These are phyloP conservation scores for Sporobolomyces pararoseus DNA, from an alignment of 768 basidiomycete genomes.

Conservation along the genomic window DNA sequence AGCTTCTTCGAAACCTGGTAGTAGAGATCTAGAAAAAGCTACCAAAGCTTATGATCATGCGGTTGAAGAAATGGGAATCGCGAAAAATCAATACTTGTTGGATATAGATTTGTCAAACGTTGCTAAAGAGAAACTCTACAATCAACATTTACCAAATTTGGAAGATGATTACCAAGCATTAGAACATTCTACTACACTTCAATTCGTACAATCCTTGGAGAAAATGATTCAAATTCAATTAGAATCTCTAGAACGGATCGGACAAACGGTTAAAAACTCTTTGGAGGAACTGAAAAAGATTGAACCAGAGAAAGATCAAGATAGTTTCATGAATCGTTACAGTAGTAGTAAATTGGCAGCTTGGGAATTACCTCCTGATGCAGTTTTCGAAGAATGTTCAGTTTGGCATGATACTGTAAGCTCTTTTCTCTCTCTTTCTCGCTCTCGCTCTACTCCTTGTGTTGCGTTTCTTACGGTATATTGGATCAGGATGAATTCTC, in stretches of 20 bases:
- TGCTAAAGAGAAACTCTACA: conserved; percentile 25
- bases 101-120: conserved; percentile 31
- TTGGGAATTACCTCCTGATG: conserved; percentile 34
- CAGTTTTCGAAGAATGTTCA: conserved; percentile 29
- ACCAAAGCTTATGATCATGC: conserved; percentile 26
- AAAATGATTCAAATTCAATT: conserved; percentile 6
- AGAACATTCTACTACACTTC: conserved; percentile 14
- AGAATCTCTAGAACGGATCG: background rate
- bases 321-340: conserved; percentile 5
- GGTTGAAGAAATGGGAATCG: conserved; percentile 21
- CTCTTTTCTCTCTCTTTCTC: background rate
- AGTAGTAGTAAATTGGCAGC: conserved; percentile 1
- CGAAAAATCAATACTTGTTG: conserved; percentile 36
- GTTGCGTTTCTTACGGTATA: too few species aligned
- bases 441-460: background rate
- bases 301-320: conserved; percentile 29
- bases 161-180: conserved; percentile 37
- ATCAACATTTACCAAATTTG: conserved; percentile 22
- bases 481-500: conserved; percentile 38
- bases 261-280: background rate
- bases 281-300: conserved; percentile 9
- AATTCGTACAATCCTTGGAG: conserved; percentile 18
- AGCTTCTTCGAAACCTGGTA: conserved; percentile 15
- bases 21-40: conserved; percentile 23
- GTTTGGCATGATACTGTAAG: conserved; percentile 41